Evolutionary conservation across 192 early-diverging fungal genomes (phyloP).

Genomic region (Podila epigama): DNA sequence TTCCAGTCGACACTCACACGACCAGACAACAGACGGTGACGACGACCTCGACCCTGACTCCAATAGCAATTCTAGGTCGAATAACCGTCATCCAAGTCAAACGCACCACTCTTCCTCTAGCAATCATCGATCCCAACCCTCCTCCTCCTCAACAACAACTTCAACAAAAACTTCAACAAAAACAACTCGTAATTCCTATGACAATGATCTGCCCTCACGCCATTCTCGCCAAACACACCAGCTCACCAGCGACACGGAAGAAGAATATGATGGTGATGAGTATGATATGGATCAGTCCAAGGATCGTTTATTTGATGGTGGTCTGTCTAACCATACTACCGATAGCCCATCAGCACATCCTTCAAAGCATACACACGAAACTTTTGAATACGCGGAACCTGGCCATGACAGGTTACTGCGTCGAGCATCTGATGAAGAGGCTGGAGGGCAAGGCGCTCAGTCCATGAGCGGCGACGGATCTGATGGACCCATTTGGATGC

Average conservation of each 20-base stretch:
- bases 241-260: slow-evolving; percentile 9
- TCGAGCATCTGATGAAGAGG: not conserved
- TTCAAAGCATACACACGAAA: slow-evolving; percentile 19
- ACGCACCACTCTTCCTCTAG: not conserved
- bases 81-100: not conserved
- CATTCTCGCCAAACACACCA: too few species aligned
- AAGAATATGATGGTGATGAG: not conserved
- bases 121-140: not conserved
- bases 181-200: not conserved
- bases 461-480: not conserved
- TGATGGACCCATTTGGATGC: slow-evolving; percentile 37
- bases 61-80: slow-evolving; percentile 4
- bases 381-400: slow-evolving; percentile 28
- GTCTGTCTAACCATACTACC: not conserved
- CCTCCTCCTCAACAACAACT: not conserved
- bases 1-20: slow-evolving; percentile 14
- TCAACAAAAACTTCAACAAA: not conserved
- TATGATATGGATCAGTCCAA: not conserved
- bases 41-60: slow-evolving; percentile 44
- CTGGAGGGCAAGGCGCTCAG: not conserved
- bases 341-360: slow-evolving; percentile 14
- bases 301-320: not conserved
- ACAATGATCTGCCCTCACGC: too few species aligned
- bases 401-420: slow-evolving; percentile 5
- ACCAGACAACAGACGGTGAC: slow-evolving; percentile 9